Evolutionary conservation across 164 flowering plant species (phyloP), one percentile per base, ranked within the genome.

Genomic region (Taxillus chinensis): DNA sequence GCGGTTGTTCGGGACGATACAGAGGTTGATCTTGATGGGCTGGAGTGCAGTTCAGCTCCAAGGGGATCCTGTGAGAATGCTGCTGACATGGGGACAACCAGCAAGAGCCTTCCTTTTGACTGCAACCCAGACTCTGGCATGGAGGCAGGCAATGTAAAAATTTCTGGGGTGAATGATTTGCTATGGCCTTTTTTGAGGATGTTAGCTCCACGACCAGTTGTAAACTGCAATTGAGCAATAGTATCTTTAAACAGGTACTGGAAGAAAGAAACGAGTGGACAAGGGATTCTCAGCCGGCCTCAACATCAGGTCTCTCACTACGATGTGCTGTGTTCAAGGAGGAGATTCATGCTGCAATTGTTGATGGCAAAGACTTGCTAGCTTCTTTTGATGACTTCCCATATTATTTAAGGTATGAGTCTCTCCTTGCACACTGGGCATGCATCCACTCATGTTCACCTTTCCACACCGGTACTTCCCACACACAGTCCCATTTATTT

Each of bases 301-400:
- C 80, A 53, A 76, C 78, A 65, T 74, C 87, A 41, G 84, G 80
- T 49, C 66, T 71, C 66, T 74, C 87, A 61, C 52, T 73, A 57
- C 76, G 82, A 57, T 75, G 77, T 75, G 79, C 80, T 39, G 81
- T 77, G 42, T 77, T 87, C 71, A 86, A 69, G 61, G 92, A 90
- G 62, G 87, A 83, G 40, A 68, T 90, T 62, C 81, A 62, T 61
- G 81, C 84, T 0, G 80, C 78, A 48, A 84, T 90, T 70, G 71
- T 90, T 50, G 90, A 86, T 71, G 90, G 90, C 45, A 79, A 61
- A 71, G 72, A 72, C 60, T 57, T 84, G 60, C 66, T 80, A 55
- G 90, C 80, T 70, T 81, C 95, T 41, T 87, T 87, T 66, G 85
- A 82, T 8, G 73, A 80, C 53, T 90, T 90, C 69, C 89, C 95